These are phyloP conservation scores for Mycosphaerella arachidis DNA, from an alignment of 2,329 filamentous ascomycete genomes.

Conservation along the genomic window DNA sequence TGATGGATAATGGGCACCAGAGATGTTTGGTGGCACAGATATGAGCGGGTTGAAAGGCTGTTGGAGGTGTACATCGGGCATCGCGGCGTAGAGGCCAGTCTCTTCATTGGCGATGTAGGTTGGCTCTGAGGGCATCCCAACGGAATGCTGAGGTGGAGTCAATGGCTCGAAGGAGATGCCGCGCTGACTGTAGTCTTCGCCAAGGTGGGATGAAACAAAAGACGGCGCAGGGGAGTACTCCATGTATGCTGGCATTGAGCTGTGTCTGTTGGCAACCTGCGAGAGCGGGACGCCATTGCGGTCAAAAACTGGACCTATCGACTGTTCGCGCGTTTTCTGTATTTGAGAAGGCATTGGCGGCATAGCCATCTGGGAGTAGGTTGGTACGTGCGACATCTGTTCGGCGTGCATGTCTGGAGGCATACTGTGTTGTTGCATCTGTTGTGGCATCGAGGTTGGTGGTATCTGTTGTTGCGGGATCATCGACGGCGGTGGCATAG, in stretches of 20 bases:
- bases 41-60: constrained; percentile 82
- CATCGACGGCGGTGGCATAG: constrained; percentile 89
- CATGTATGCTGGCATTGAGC: constrained; percentile 97
- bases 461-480: constrained; percentile 48
- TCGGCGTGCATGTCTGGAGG: constrained; percentile 56
- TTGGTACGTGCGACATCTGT: constrained; percentile 55
- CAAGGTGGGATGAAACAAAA: constrained; percentile 93
- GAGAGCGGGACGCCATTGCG: constrained; percentile 82
- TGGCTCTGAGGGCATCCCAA: constrained; percentile 79
- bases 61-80: constrained; percentile 78
- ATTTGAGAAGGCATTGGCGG: constrained; percentile 64
- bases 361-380: constrained; percentile 72
- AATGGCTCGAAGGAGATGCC: constrained; percentile 95
- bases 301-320: constrained; percentile 74
- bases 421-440: constrained; percentile 30
- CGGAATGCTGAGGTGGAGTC: constrained; percentile 87
- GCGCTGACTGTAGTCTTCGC: constrained; percentile 91
- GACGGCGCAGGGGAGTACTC: constrained; percentile 98
- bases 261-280: constrained; percentile 83
- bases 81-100: constrained; percentile 89
- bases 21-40: constrained; percentile 80
- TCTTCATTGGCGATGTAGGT: constrained; percentile 98
- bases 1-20: constrained; percentile 72
- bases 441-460: constrained; percentile 28
- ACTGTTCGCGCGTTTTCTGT: constrained; percentile 79